A percentile compares a stretch with the other conserved stretches of the same genome.
phyloP scores from a whole-genome alignment of 192 early-diverging fungal species.

The Linnemannia exigua region DNA sequence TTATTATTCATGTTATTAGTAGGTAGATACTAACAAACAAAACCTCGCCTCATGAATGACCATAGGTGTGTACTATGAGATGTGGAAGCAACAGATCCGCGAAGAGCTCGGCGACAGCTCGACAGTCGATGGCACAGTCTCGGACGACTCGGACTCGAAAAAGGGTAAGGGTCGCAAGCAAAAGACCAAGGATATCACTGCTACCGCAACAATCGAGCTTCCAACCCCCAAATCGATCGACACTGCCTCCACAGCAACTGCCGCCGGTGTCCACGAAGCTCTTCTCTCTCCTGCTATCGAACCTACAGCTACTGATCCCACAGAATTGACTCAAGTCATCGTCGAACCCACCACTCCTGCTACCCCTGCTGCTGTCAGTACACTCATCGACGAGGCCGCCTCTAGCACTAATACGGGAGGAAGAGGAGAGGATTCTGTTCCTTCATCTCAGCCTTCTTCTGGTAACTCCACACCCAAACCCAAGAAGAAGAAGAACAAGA shows the following conservation, averaged over 20 bases:
- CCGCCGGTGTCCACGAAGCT: neutral
- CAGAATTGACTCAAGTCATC: conserved; percentile 25
- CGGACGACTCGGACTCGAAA: conserved; percentile 26
- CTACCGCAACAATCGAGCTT: neutral
- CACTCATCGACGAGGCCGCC: neutral
- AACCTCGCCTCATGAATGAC: neutral
- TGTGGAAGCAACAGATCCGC: conserved; percentile 93
- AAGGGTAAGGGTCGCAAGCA: conserved; percentile 39
- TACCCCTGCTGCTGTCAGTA: neutral
- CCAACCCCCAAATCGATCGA: neutral
- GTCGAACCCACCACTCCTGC: conserved; percentile 2
- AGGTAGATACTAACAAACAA: neutral
- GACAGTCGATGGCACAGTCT: conserved; percentile 27
- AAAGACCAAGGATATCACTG: neutral
- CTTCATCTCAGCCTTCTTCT: neutral
- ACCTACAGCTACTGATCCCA: neutral
- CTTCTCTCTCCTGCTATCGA: conserved; percentile 1
- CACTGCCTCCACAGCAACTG: neutral
- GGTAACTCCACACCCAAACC: neutral
- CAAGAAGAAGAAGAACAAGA: conserved; percentile 13
- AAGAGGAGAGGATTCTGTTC: neutral
- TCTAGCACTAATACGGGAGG: neutral
- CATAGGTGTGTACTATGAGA: conserved; percentile 84
- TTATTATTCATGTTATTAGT: neutral
- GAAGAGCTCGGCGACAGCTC: conserved; percentile 63